Evolutionary conservation across 2,329 filamentous ascomycete species (phyloP).

Genomic region (Ophiostoma ips): DNA sequence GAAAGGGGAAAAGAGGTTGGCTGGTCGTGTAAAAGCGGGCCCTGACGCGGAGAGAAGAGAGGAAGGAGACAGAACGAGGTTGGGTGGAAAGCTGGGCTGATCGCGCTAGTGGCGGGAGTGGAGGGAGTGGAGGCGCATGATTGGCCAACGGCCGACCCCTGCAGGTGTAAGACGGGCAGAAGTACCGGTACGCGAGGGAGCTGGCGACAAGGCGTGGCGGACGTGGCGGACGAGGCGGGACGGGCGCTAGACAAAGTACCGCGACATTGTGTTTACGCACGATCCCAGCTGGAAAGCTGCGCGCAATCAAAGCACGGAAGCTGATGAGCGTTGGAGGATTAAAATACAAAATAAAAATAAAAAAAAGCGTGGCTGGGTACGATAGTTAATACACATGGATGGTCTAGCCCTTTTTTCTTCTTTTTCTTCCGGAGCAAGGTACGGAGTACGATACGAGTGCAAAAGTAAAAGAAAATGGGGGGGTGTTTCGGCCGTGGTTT

Average conservation of each 20-base stretch:
- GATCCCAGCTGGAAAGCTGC: conserved; percentile 3
- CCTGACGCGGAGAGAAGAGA: not conserved
- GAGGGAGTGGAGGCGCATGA: not conserved
- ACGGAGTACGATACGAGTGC: not conserved
- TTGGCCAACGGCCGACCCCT: conserved; percentile 1
- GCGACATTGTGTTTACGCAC: not conserved
- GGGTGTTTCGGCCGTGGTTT: too few relatives aligned
- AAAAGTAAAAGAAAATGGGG: not conserved
- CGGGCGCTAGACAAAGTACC: not conserved
- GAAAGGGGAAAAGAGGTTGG: conserved; percentile 4
- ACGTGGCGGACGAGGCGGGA: too few relatives aligned
- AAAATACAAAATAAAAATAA: too few relatives aligned
- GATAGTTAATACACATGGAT: not conserved
- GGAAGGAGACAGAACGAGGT: not conserved
- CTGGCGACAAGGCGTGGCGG: not conserved
- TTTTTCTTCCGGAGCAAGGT: not conserved
- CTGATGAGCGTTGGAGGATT: not conserved
- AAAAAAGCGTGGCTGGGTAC: not conserved
- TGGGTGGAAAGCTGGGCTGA: conserved; percentile 6
- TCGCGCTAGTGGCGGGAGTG: not conserved
- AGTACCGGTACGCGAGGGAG: not conserved
- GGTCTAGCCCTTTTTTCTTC: not conserved
- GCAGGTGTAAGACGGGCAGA: not conserved
- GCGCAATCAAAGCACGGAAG: not conserved
- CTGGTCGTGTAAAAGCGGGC: not conserved